Evolutionary conservation across 2,329 filamentous ascomycete species (phyloP).

Genomic region (Claviceps sp.): DNA sequence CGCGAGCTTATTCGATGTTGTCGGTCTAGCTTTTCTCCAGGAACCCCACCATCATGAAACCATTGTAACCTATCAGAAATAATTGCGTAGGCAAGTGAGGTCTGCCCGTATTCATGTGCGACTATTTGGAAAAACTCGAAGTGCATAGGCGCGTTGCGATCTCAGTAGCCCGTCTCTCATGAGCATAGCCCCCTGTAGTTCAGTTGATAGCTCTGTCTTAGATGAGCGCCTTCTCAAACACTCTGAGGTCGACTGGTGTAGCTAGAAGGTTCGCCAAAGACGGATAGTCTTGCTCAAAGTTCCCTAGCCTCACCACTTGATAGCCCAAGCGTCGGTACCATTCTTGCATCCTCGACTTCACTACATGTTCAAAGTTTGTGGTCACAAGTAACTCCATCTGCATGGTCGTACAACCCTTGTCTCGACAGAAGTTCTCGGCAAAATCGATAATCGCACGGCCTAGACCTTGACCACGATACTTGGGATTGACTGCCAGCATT

Average conservation of each 20-base stretch:
- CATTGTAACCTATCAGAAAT: neutral
- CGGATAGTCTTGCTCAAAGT: constrained; percentile 17
- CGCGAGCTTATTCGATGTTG: neutral
- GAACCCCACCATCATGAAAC: neutral
- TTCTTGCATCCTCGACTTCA: constrained; percentile 13
- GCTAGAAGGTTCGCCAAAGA: constrained; percentile 12
- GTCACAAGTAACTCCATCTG: constrained; percentile 18
- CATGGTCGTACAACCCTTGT: constrained; percentile 15
- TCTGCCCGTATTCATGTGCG: neutral
- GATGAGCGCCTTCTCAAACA: constrained; percentile 15
- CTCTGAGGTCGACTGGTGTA: constrained; percentile 15
- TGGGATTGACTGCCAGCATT: constrained; percentile 15
- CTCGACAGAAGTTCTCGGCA: constrained; percentile 15
- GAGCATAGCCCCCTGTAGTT: neutral
- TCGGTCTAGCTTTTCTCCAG: neutral
- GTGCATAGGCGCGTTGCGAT: neutral
- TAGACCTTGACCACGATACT: constrained; percentile 12
- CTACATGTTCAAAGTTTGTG: constrained; percentile 12
- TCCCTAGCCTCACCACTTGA: constrained; percentile 12
- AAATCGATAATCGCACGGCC: constrained; percentile 15
- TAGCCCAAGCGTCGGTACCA: constrained; percentile 20
- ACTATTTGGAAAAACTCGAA: neutral
- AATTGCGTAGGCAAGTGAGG: neutral
- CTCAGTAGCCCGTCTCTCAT: neutral
- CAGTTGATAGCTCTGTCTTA: neutral